Conservation (phyloP, 1,284 basidiomycete species). For the Vanrija humicola region DNA sequence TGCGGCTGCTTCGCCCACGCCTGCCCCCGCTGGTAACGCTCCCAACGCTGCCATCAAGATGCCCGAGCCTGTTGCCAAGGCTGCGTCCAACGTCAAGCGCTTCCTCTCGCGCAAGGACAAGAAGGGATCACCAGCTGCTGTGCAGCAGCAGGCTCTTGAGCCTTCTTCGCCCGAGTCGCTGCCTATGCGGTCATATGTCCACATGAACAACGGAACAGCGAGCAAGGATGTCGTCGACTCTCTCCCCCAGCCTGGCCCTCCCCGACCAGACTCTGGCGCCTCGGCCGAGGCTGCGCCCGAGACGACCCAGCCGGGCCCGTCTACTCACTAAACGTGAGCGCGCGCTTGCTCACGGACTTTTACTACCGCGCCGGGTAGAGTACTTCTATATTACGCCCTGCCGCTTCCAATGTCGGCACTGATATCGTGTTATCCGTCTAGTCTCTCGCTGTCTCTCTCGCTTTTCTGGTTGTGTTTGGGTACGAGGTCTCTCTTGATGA, state of each 20-base stretch:
- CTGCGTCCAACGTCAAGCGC: slow-evolving; percentile 21
- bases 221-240: slow-evolving; percentile 27
- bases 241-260: slow-evolving; percentile 28
- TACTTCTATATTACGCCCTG: background rate
- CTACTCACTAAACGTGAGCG: background rate
- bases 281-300: background rate
- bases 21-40: slow-evolving; percentile 10
- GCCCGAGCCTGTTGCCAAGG: slow-evolving; percentile 15
- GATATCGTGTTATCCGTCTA: background rate
- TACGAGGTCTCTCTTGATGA: background rate
- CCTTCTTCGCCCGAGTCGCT: slow-evolving; percentile 19
- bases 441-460: background rate
- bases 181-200: slow-evolving; percentile 35
- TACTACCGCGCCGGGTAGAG: background rate
- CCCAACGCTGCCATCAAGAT: background rate
- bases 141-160: background rate
- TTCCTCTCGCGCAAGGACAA: slow-evolving; percentile 25
- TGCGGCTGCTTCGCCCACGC: slow-evolving; percentile 13
- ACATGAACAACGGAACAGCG: slow-evolving; percentile 38
- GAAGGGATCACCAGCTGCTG: slow-evolving; percentile 4
- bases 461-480: background rate
- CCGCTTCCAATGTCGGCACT: background rate
- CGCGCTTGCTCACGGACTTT: background rate
- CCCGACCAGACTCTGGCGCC: background rate
- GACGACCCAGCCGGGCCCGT: background rate